A percentile compares a stretch with the other conserved stretches of the same genome.
Conservation (phyloP, 1,139 yeast species). For the Pichia sp. region DNA sequence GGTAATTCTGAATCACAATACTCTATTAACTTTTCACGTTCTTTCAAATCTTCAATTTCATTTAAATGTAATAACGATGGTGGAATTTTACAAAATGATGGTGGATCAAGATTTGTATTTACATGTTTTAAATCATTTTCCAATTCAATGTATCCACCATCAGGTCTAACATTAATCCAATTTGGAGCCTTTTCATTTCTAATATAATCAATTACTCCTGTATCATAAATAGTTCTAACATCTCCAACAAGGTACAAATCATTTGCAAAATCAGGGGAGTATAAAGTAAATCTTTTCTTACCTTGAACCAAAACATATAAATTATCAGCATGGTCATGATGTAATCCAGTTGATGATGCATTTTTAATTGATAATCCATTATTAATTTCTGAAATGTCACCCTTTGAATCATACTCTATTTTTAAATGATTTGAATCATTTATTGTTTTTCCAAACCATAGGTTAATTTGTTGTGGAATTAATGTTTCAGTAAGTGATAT, state of each 20-base stretch:
- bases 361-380: conserved; percentile 48
- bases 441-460: conserved; percentile 53
- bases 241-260: conserved; percentile 57
- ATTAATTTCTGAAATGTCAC: conserved; percentile 31
- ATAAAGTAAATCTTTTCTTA: conserved; percentile 58
- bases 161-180: conserved; percentile 56
- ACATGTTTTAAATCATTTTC: not conserved
- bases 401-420: not conserved
- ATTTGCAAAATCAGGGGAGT: conserved; percentile 53
- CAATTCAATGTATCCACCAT: conserved; percentile 37
- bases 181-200: conserved; percentile 45
- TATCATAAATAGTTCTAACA: conserved; percentile 41
- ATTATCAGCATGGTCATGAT: conserved; percentile 77
- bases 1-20: conserved; percentile 35
- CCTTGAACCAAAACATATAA: conserved; percentile 57
- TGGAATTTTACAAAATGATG: conserved; percentile 59
- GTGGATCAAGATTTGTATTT: conserved; percentile 44
- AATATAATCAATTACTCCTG: conserved; percentile 62
- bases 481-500: conserved; percentile 39
- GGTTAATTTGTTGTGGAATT: conserved; percentile 63
- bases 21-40: conserved; percentile 1
- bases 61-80: conserved; percentile 56
- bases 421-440: conserved; percentile 1
- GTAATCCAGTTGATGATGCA: conserved; percentile 61
- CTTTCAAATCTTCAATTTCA: conserved; percentile 35